Percentiles rank a stretch among this genome's conserved stretches.
These are phyloP conservation scores for Neofusicoccum laricinum DNA, from an alignment of 2,329 filamentous ascomycete species.

Conservation along the genomic window DNA sequence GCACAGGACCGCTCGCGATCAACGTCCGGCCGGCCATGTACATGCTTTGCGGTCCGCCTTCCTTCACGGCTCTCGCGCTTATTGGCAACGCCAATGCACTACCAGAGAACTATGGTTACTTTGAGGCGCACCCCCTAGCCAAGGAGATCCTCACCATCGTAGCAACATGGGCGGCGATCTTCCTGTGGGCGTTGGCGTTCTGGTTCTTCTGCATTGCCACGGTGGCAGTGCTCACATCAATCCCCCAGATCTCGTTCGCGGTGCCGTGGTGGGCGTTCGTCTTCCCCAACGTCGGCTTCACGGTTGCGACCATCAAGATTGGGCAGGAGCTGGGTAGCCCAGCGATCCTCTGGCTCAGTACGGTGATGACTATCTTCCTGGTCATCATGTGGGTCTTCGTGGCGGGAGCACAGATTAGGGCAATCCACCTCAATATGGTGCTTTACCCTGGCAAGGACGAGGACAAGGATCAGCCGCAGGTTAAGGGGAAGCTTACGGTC, in stretches of 20 bases:
- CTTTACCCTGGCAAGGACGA: slow-evolving; percentile 48
- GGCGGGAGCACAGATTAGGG: slow-evolving; percentile 49
- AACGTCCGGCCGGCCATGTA: slow-evolving; percentile 69
- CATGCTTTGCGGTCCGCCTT: slow-evolving; percentile 72
- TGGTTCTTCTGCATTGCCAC: slow-evolving; percentile 54
- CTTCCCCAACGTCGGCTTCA: slow-evolving; percentile 43
- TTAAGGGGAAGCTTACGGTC: not conserved
- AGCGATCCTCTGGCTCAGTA: slow-evolving; percentile 38
- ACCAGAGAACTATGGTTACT: slow-evolving; percentile 38
- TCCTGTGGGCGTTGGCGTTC: slow-evolving; percentile 62
- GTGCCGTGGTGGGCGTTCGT: slow-evolving; percentile 61
- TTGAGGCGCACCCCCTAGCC: slow-evolving; percentile 27
- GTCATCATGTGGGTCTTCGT: slow-evolving; percentile 56
- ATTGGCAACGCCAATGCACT: slow-evolving; percentile 64
- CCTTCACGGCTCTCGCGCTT: slow-evolving; percentile 68
- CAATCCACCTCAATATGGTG: slow-evolving; percentile 53
- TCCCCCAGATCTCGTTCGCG: slow-evolving; percentile 51
- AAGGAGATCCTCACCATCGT: slow-evolving; percentile 41
- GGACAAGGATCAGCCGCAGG: slow-evolving; percentile 5
- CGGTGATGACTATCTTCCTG: slow-evolving; percentile 51
- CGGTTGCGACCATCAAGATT: slow-evolving; percentile 42
- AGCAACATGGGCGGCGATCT: slow-evolving; percentile 51
- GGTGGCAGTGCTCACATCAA: slow-evolving; percentile 31
- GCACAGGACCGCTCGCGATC: slow-evolving; percentile 59
- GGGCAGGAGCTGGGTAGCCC: slow-evolving; percentile 35